Percentiles rank a stretch among this genome's conserved stretches.
phyloP scores from a whole-genome alignment of 345 rosid species.

The Brassica rapa region DNA sequence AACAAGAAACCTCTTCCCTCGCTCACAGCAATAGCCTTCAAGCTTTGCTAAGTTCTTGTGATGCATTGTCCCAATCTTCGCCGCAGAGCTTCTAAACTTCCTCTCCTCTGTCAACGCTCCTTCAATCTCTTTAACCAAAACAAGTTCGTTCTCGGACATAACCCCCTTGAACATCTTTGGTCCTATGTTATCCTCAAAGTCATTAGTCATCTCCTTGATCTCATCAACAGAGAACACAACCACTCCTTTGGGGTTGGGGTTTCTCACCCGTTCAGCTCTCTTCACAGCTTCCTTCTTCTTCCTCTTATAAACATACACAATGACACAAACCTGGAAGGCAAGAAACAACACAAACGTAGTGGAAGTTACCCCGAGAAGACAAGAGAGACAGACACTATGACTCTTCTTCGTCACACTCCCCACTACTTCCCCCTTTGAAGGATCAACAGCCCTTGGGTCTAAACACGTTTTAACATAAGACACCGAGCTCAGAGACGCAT shows the following conservation, averaged over 20 bases:
- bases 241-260: constrained; percentile 64
- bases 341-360: constrained; percentile 51
- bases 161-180: constrained; percentile 61
- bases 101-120: constrained; percentile 49
- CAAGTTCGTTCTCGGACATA: constrained; percentile 52
- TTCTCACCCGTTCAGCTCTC: constrained; percentile 47
- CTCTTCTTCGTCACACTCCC: constrained; percentile 20
- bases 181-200: constrained; percentile 62
- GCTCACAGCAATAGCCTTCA: constrained; percentile 75
- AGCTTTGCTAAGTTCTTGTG: constrained; percentile 73
- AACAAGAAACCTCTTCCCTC: constrained; percentile 56
- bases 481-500: constrained; percentile 57
- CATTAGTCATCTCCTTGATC: constrained; percentile 57
- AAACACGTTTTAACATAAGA: constrained; percentile 72
- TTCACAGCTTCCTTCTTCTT: constrained; percentile 47
- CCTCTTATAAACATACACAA: constrained; percentile 52
- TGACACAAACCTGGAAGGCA: constrained; percentile 53
- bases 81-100: constrained; percentile 64
- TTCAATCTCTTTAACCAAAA: constrained; percentile 61
- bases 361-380: constrained; percentile 61
- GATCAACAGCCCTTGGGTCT: constrained; percentile 69
- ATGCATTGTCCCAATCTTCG: constrained; percentile 73
- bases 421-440: constrained; percentile 38
- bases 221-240: constrained; percentile 58
- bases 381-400: constrained; percentile 51